These are phyloP conservation scores for Phytophthora pistaciae DNA, from an alignment of 352 stramenopile genomes.

Conservation along the genomic window DNA sequence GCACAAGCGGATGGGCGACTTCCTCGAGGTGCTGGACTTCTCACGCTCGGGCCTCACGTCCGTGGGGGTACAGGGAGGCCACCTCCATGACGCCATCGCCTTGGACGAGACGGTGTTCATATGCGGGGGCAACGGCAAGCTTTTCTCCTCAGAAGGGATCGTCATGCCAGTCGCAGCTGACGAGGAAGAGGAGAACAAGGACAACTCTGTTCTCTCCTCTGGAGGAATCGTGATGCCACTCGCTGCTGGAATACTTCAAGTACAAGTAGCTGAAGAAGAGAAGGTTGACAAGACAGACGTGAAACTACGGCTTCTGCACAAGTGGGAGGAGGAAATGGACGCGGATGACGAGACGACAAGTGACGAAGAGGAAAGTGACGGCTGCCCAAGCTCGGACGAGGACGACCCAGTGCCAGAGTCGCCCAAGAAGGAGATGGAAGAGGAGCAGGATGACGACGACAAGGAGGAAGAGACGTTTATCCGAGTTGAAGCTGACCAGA, in stretches of 20 bases:
- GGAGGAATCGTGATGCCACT: background rate
- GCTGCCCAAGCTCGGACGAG: background rate
- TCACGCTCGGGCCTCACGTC: background rate
- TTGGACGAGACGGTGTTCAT: background rate
- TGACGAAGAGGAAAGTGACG: background rate
- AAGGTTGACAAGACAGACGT: no score
- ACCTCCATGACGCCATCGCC: no score
- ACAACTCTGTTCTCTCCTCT: no score
- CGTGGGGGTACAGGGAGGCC: no score
- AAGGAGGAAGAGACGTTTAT: background rate
- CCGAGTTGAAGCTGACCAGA: no score
- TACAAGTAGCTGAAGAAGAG: background rate
- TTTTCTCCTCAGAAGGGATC: background rate
- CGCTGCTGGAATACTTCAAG: background rate
- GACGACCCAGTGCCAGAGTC: background rate
- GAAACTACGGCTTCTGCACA: background rate
- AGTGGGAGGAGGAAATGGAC: background rate
- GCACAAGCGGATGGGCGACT: background rate
- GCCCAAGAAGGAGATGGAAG: background rate
- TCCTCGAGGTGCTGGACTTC: background rate
- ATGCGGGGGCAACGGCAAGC: background rate
- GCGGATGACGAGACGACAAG: background rate
- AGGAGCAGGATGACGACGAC: background rate
- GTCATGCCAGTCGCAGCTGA: background rate
- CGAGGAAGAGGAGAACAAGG: background rate